Percentiles rank a stretch among this genome's conserved stretches.
phyloP scores from a whole-genome alignment of 208 protist genomes.

The Naegleria fowleri region DNA sequence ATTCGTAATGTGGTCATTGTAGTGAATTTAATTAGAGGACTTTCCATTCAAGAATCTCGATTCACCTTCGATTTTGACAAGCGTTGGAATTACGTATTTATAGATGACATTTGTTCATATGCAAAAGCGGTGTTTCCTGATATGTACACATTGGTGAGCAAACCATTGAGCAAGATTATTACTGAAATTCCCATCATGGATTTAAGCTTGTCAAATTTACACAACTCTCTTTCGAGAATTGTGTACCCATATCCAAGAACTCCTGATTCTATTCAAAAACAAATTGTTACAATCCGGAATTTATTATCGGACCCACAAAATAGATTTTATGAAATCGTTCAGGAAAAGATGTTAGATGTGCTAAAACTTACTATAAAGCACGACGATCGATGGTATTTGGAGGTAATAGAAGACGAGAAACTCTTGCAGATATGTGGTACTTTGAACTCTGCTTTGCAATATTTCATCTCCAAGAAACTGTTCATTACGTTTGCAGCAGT shows the following conservation, averaged over 20 bases:
- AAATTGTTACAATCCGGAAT: neutral
- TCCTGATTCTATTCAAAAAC: neutral
- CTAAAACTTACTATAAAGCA: neutral
- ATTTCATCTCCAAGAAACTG: neutral
- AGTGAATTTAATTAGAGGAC: neutral
- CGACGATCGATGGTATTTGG: neutral
- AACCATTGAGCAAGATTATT: neutral
- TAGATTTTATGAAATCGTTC: neutral
- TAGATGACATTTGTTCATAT: neutral
- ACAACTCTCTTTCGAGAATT: neutral
- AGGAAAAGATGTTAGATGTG: neutral
- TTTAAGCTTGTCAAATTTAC: neutral
- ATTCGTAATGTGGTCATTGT: neutral
- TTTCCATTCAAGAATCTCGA: neutral
- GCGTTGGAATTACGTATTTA: neutral
- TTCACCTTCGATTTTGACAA: conserved; percentile 22
- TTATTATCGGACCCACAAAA: neutral
- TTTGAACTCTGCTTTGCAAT: neutral
- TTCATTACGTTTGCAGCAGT: neutral
- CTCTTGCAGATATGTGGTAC: neutral
- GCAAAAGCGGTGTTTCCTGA: neutral
- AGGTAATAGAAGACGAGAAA: neutral
- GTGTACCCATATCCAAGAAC: neutral
- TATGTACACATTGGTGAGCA: neutral
- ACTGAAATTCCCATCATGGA: neutral